Base-by-base conservation (phyloP, 73 alveolate species). In the Paramecium biaurelia region DNA sequence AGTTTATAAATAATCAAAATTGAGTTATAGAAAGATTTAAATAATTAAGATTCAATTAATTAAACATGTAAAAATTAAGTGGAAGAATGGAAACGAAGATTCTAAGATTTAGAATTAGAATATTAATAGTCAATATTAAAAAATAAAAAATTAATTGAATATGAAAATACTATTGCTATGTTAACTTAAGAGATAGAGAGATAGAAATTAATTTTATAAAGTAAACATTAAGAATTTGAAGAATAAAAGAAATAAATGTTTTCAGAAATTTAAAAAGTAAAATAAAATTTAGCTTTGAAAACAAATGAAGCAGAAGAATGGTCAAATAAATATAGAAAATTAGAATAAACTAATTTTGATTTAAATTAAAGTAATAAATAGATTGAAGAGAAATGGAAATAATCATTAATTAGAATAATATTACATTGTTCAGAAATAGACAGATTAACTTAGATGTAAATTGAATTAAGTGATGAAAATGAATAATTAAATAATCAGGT, bases 361-460 rank as follows among this genome's bases (percentile, higher is more conserved):
- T 67, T 67, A 67, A 34, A 7, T 67, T 67, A 67, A 67, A n/a
- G 0, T 2, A 24, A 67, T 67, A 38, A 21, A 43, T 14, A 11
- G 15, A 35, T 15, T 5, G 87, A 74, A 15, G 87, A 74, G 32
- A 74, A 74, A 35, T 74, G 32, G 57, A 74, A 74, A 38, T 35
- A 74, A 74, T 74, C 63, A 21, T 38, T 32, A 35, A 10, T 74
- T 28, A 74, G 87, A 74, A 74, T 74, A 12, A 74, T 74, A 1
- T 38, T 74, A 35, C 87, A 74, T 74, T 74, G 87, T 74, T 28
- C 87, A 30, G 87, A 74, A 74, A 35, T 74, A 14, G 87, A 74
- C n/a, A 74, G 87, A 74, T 74, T 74, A 15, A 34, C 68, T n/a
- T 14, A 35, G 7, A 74, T 74, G 2, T 74, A 74, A 74, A 2